Percentiles rank a stretch among this genome's conserved stretches.
These are phyloP conservation scores for Phytophthora cactorum DNA, from an alignment of 352 stramenopile species.

Conservation along the genomic window DNA sequence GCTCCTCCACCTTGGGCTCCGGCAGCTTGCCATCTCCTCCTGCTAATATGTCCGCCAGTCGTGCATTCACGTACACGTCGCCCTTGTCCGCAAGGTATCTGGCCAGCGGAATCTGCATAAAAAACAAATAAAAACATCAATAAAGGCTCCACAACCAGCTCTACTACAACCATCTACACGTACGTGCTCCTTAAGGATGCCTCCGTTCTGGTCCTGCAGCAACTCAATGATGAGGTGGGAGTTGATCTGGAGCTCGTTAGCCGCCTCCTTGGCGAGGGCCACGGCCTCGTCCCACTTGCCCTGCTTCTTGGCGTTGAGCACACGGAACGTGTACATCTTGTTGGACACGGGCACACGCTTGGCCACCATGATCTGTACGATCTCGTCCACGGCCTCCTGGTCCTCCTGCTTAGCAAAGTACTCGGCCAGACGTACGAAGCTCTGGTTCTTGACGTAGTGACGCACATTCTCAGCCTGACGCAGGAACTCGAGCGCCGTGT, in stretches of 20 bases:
- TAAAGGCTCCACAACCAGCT: not conserved
- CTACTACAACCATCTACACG: constrained; percentile 1
- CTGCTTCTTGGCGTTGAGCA: constrained; percentile 71
- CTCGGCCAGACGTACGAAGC: constrained; percentile 74
- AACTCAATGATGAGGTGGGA: constrained; percentile 77
- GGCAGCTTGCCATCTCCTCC: constrained; percentile 40
- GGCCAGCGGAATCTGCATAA: constrained; percentile 61
- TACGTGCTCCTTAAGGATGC: constrained; percentile 63
- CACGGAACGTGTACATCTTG: constrained; percentile 82
- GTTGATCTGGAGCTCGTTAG: constrained; percentile 76
- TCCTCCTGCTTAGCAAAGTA: constrained; percentile 63
- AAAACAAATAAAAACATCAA: constrained; percentile 7
- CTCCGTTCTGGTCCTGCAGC: constrained; percentile 66
- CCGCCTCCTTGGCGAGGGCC: constrained; percentile 68
- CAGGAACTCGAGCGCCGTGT: constrained; percentile 78
- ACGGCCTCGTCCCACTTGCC: constrained; percentile 66
- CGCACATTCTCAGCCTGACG: constrained; percentile 70
- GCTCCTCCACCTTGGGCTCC: constrained; percentile 29
- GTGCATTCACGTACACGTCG: constrained; percentile 72
- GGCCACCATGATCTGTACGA: constrained; percentile 56
- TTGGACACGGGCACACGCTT: constrained; percentile 56
- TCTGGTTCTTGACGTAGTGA: constrained; percentile 83
- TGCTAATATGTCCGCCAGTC: constrained; percentile 64
- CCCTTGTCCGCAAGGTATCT: constrained; percentile 86
- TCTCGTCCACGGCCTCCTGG: constrained; percentile 64